Percentiles rank a stretch among this genome's conserved stretches.
Conservation (phyloP, 768 basidiomycete genomes). For the Tulasnella calospora region DNA sequence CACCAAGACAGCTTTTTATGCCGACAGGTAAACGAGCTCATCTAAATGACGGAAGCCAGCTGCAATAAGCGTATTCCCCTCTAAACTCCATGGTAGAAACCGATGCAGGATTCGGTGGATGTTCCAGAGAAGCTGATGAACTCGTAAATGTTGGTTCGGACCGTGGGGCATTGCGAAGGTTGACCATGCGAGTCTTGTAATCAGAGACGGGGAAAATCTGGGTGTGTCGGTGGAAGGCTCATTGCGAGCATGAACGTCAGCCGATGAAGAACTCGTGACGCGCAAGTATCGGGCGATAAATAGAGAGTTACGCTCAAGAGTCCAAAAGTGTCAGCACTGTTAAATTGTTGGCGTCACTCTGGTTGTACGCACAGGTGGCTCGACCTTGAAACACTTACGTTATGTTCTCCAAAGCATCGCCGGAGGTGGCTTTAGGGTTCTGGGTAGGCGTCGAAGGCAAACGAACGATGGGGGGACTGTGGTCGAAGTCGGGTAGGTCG, state of each 20-base stretch:
- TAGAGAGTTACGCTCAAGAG: constrained; percentile 69
- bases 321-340: not conserved
- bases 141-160: not conserved
- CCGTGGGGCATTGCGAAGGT: too few relatives aligned
- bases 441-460: too few relatives aligned
- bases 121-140: not conserved
- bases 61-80: constrained; percentile 29
- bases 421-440: too few relatives aligned
- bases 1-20: constrained; percentile 25
- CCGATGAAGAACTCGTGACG: constrained; percentile 76
- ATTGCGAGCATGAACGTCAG: constrained; percentile 75
- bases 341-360: not conserved
- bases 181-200: constrained; percentile 67
- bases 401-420: too few relatives aligned
- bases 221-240: constrained; percentile 72
- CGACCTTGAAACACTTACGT: too few relatives aligned
- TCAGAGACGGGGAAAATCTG: constrained; percentile 87
- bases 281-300: constrained; percentile 83
- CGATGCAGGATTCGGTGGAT: not conserved
- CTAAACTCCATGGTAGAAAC: constrained; percentile 32
- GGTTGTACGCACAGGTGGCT: constrained; percentile 63
- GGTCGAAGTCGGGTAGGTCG: too few relatives aligned
- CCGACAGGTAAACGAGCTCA: constrained; percentile 53
- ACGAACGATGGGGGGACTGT: too few relatives aligned
- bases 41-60: constrained; percentile 67